Conservation (phyloP, 208 protist species). For the Trypanosomatidae sp. region DNA sequence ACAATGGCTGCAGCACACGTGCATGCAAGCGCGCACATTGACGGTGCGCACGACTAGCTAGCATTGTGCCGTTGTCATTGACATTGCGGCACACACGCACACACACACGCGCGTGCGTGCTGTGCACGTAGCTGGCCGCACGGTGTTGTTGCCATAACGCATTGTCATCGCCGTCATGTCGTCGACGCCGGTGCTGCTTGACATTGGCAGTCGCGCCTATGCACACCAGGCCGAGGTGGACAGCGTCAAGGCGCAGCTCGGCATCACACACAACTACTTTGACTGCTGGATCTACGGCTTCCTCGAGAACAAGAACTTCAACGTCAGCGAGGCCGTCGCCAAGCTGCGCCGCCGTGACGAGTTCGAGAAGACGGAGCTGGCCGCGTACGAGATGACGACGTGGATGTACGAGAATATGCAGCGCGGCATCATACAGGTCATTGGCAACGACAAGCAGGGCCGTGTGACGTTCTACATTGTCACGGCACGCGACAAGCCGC, state of each 20-base stretch:
- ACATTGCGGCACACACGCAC: too few species aligned
- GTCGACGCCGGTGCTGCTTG: conserved; percentile 18
- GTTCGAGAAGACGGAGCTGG: conserved; percentile 50
- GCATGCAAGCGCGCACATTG: too few species aligned
- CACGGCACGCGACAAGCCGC: conserved; percentile 32
- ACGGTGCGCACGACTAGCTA: too few species aligned
- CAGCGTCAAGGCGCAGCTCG: conserved; percentile 40
- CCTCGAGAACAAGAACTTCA: conserved; percentile 78
- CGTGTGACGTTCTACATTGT: conserved; percentile 45
- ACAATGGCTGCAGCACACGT: too few species aligned
- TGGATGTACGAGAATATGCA: conserved; percentile 53
- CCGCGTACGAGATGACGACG: conserved; percentile 38
- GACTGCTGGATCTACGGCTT: conserved; percentile 79
- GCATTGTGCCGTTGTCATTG: too few species aligned
- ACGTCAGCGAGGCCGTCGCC: conserved; percentile 44
- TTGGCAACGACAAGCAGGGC: conserved; percentile 56
- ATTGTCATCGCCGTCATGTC: conserved; percentile 5
- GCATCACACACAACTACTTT: conserved; percentile 52
- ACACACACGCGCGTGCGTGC: too few species aligned
- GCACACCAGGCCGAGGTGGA: conserved; percentile 48
- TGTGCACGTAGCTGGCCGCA: background rate
- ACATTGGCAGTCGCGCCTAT: conserved; percentile 31
- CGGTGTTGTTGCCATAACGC: background rate
- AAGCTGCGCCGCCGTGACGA: conserved; percentile 51
- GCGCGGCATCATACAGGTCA: conserved; percentile 59